A percentile compares a stretch with the other conserved stretches of the same genome.
Evolutionary conservation across 768 basidiomycete species (phyloP).

Genomic region (Suillus sp.): DNA sequence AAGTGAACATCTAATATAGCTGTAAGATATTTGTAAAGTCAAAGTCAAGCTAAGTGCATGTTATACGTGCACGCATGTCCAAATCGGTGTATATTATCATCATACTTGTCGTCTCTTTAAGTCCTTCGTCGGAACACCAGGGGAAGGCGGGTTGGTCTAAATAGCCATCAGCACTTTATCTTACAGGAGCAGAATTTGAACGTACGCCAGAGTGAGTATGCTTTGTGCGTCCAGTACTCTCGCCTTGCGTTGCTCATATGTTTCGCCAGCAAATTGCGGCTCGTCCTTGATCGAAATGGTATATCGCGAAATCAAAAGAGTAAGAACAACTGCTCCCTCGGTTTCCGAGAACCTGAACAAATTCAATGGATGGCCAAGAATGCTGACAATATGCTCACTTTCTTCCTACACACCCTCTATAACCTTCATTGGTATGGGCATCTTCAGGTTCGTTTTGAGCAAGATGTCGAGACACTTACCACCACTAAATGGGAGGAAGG

Average conservation of each 20-base stretch:
- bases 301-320: slow-evolving; percentile 48
- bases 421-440: slow-evolving; percentile 26
- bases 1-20: slow-evolving; percentile 17
- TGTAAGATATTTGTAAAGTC: neutral
- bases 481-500: slow-evolving; percentile 54
- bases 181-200: slow-evolving; percentile 11
- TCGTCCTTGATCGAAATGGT: slow-evolving; percentile 53
- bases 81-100: neutral
- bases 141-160: slow-evolving; percentile 13
- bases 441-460: slow-evolving; percentile 6
- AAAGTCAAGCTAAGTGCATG: neutral
- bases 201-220: slow-evolving; percentile 50
- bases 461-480: slow-evolving; percentile 30
- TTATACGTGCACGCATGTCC: neutral
- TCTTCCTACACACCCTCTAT: slow-evolving; percentile 49
- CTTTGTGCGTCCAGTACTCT: slow-evolving; percentile 40
- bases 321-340: slow-evolving; percentile 52
- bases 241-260: slow-evolving; percentile 46
- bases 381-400: slow-evolving; percentile 30
- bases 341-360: slow-evolving; percentile 52
- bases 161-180: neutral
- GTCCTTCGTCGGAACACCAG: slow-evolving; percentile 12
- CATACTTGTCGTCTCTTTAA: neutral
- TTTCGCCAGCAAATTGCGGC: slow-evolving; percentile 47
- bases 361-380: neutral